A percentile compares a stretch with the other conserved stretches of the same genome.
Evolutionary conservation across 306 rosid genomes (phyloP).

Genomic region (Citrullus amarus): DNA sequence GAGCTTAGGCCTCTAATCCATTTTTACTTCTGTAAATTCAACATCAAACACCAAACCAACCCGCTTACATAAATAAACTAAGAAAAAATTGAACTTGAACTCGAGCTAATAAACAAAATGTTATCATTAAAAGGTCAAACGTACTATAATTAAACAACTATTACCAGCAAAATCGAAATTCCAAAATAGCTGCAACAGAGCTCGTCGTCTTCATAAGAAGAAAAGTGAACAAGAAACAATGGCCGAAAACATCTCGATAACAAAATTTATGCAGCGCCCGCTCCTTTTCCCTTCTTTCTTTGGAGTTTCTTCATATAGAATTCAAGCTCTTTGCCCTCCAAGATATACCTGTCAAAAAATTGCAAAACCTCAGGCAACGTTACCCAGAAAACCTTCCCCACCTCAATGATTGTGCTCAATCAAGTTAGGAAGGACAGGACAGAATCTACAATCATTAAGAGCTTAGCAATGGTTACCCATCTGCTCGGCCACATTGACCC

Average conservation of each 20-base stretch:
- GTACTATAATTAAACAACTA: not conserved
- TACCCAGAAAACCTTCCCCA: not conserved
- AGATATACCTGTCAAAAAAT: not conserved
- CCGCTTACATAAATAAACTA: not conserved
- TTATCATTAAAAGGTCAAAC: not conserved
- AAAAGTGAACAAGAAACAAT: not conserved
- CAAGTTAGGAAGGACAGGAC: not conserved
- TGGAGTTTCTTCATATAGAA: conserved; percentile 8
- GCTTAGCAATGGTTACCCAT: not conserved
- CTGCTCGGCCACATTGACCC: conserved; percentile 4
- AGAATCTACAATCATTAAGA: not conserved
- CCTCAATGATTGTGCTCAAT: not conserved
- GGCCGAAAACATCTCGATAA: not conserved
- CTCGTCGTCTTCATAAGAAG: not conserved
- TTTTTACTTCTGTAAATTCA: not conserved
- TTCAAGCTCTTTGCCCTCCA: conserved; percentile 7
- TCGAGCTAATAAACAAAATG: not conserved
- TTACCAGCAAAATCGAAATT: not conserved
- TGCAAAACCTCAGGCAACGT: not conserved
- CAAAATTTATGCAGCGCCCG: conserved; percentile 4
- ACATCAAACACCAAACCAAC: not conserved
- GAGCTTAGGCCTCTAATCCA: not conserved
- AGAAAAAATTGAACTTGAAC: not conserved
- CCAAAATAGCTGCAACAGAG: not conserved
- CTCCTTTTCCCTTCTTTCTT: conserved; percentile 8